Percentiles rank a stretch among this genome's conserved stretches.
Evolutionary conservation across 2,329 filamentous ascomycete genomes (phyloP).

Genomic region (Colletotrichum endophyticum): DNA sequence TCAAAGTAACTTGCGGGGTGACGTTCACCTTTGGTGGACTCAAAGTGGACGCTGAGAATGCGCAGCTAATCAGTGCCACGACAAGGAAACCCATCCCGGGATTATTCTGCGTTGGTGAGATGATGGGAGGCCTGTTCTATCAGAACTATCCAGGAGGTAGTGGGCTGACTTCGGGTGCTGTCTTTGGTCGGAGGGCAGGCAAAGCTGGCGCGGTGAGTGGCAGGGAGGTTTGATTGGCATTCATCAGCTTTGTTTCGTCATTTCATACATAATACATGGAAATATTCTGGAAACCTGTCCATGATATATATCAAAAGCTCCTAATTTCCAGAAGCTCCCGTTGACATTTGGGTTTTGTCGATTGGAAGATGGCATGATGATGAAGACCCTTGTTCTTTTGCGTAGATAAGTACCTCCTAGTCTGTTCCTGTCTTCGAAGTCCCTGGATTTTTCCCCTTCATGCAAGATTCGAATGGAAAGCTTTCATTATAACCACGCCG

Average conservation of each 20-base stretch:
- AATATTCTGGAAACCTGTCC: fast-evolving
- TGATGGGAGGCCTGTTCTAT: constrained; percentile 69
- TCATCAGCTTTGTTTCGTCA: background rate
- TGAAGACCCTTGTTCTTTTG: fast-evolving
- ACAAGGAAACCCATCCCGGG: constrained; percentile 54
- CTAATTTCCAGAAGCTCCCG: fast-evolving
- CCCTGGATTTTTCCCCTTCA: fast-evolving
- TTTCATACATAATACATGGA: background rate
- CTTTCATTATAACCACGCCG: too few relatives aligned
- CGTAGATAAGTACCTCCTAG: too few relatives aligned
- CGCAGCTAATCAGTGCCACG: constrained; percentile 52
- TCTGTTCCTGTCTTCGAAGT: too few relatives aligned
- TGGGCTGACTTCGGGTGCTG: constrained; percentile 63
- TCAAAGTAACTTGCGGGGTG: constrained; percentile 69
- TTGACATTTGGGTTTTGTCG: background rate
- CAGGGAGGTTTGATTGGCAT: background rate
- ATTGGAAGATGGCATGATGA: too few relatives aligned
- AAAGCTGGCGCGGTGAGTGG: background rate
- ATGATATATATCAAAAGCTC: fast-evolving
- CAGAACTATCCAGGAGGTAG: constrained; percentile 68
- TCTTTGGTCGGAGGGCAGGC: constrained; percentile 51
- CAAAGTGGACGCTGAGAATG: constrained; percentile 57
- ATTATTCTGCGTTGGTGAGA: constrained; percentile 67
- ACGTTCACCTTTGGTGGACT: constrained; percentile 74
- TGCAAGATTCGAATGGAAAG: background rate